These are phyloP conservation scores for Talaromyces nanjingensis DNA, from an alignment of 495 filamentous ascomycete genomes.

Conservation along the genomic window DNA sequence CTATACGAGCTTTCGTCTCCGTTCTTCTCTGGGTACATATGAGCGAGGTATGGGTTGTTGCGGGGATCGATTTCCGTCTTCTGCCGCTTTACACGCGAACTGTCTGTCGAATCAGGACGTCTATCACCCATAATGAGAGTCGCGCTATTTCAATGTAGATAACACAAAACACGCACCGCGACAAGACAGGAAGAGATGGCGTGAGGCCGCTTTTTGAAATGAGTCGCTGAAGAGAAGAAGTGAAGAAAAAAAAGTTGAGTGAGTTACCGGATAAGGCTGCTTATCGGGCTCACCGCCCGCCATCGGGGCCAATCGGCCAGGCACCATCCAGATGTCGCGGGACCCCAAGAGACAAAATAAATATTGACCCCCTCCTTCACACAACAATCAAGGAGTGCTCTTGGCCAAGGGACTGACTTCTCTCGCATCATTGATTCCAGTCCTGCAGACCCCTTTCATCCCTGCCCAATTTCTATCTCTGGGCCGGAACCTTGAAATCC, in stretches of 20 bases:
- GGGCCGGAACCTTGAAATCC: not conserved
- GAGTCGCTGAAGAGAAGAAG: not conserved
- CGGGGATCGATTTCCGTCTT: constrained; percentile 48
- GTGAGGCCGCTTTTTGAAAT: not conserved
- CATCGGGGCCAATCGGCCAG: too few species aligned
- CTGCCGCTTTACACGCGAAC: constrained; percentile 40
- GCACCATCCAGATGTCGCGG: constrained; percentile 6
- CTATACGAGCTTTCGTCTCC: constrained; percentile 36
- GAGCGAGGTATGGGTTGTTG: constrained; percentile 83
- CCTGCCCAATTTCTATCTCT: not conserved
- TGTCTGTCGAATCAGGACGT: constrained; percentile 33
- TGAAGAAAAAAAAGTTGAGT: constrained; percentile 3
- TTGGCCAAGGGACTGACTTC: not conserved
- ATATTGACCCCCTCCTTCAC: not conserved
- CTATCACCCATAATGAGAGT: constrained; percentile 31
- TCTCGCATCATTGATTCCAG: not conserved
- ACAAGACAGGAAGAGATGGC: not conserved
- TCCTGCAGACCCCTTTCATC: not conserved
- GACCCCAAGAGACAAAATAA: not conserved
- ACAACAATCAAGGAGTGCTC: not conserved
- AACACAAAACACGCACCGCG: not conserved
- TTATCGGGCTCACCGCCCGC: constrained; percentile 28
- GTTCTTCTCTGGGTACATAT: constrained; percentile 61
- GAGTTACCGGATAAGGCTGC: constrained; percentile 12
- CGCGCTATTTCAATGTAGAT: not conserved